A percentile compares a stretch with the other conserved stretches of the same genome.
phyloP scores from a whole-genome alignment of 371 early-diverging fungal species.

The Sanchytrium tribonematis region DNA sequence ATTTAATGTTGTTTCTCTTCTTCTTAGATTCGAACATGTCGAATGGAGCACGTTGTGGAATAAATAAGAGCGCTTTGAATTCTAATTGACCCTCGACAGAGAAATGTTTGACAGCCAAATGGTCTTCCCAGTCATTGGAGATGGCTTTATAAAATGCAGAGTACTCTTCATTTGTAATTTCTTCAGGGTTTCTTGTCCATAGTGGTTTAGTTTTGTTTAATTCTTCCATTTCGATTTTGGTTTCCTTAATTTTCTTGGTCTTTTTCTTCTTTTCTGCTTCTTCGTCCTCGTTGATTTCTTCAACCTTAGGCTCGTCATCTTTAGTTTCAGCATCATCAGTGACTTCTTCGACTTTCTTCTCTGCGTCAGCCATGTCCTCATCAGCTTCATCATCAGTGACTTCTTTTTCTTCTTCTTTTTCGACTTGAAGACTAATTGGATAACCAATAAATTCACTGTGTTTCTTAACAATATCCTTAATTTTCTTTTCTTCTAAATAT shows the following conservation, averaged over 20 bases:
- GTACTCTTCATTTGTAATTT: constrained; percentile 47
- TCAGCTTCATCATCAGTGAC: constrained; percentile 14
- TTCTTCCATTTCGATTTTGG: constrained; percentile 36
- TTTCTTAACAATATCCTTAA: constrained; percentile 39
- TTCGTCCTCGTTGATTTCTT: constrained; percentile 21
- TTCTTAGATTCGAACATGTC: constrained; percentile 28
- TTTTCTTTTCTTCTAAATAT: constrained; percentile 33
- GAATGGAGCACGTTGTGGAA: constrained; percentile 38
- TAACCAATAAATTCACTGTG: constrained; percentile 77
- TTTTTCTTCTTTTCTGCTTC: constrained; percentile 23
- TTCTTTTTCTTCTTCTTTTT: constrained; percentile 14
- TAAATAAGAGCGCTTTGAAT: constrained; percentile 51
- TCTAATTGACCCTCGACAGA: constrained; percentile 60
- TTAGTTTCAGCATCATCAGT: constrained; percentile 7
- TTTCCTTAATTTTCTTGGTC: constrained; percentile 45
- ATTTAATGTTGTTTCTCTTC: constrained; percentile 36
- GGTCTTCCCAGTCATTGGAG: constrained; percentile 29
- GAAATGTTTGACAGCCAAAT: constrained; percentile 27
- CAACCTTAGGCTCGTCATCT: constrained; percentile 18
- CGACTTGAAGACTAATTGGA: constrained; percentile 42
- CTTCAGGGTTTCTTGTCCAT: constrained; percentile 58
- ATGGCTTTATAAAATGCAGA: constrained; percentile 51
- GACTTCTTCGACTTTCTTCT: constrained; percentile 14
- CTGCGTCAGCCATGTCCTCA: constrained; percentile 9
- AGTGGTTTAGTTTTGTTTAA: constrained; percentile 71